Evolutionary conservation across 106 monocot genomes (phyloP).

Genomic region (Dendrobium huoshanense): DNA sequence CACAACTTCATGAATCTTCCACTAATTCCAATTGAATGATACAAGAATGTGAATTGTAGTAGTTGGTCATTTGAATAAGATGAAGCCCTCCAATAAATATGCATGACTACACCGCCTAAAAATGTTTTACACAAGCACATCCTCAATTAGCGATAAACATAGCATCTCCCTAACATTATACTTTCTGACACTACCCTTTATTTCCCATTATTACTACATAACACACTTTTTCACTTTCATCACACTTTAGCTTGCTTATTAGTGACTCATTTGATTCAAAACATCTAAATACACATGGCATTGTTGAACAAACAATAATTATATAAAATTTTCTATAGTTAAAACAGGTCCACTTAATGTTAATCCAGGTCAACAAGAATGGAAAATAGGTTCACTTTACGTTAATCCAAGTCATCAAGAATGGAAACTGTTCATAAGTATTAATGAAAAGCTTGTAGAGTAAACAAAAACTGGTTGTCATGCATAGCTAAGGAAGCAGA

Average conservation of each 20-base stretch:
- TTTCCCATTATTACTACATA: background rate
- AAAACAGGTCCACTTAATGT: background rate
- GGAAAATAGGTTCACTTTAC: too few species aligned
- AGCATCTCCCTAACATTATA: background rate
- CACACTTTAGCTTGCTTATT: background rate
- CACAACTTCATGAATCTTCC: background rate
- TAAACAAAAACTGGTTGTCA: background rate
- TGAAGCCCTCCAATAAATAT: background rate
- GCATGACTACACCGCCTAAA: background rate
- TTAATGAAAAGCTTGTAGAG: background rate
- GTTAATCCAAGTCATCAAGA: background rate
- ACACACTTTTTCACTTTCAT: background rate
- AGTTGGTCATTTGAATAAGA: background rate
- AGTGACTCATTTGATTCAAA: background rate
- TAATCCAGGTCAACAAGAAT: background rate
- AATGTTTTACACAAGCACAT: background rate
- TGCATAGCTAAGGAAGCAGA: background rate
- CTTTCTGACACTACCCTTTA: background rate
- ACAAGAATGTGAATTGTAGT: background rate
- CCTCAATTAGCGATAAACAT: background rate
- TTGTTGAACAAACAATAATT: background rate
- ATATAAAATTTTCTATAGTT: background rate
- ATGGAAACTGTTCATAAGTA: background rate
- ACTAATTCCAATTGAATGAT: background rate
- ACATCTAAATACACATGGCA: background rate